Base-by-base conservation (phyloP, 1,284 basidiomycete species). In the Pseudozyma hubeiensis region DNA sequence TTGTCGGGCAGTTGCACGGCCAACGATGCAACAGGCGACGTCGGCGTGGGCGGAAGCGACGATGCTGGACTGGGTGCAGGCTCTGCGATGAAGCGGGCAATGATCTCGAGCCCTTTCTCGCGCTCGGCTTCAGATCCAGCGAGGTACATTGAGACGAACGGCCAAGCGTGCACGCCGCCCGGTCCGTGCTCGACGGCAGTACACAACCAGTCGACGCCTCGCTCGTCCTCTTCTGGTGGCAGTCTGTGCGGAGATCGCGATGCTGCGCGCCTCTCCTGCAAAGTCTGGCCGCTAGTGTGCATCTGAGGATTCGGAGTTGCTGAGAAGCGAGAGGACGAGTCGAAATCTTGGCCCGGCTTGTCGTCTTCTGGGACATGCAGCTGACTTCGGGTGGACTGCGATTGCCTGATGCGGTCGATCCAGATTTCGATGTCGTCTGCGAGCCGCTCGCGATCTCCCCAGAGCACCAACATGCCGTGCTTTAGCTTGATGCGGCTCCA, bases 111-210 rank as follows among this genome's bases (percentile, higher is more conserved):
- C 0, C 82, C 82, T 24, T 75, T 68, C 55, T 83, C 82, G 9
- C 82, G 76, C 56, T 84, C 79, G 7, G 39, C 29, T 45, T 77
- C 73, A 16, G 64, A 63, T 31, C 77, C 75, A 6, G 80, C 82
- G 0, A 83, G 66, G 43, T 82, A 81, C 77, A 83, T 82, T 13
- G 74, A 68, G 31, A 82, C 79, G 34, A 84, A 82, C 4, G 82
- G 82, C 82, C 82, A 84, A 16, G 81, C 80, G 41, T 84, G 82
- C 14, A 84, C 81, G 10, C 82, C 82, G 6, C 67, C 72, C 2
- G 77, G 72, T 0, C 81, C 81, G 40, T 70, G 73, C 50, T 83
- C 79, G 19, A 83, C 75, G 9, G 66, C 64, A 11, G 68, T 77
- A n/a, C 74, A 73, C 10, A 81, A 49, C 64, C 67, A 79, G 24